A percentile compares a stretch with the other conserved stretches of the same genome.
These are phyloP conservation scores for Plasmodium berghei DNA, from an alignment of 169 alveolate species.

Conservation along the genomic window DNA sequence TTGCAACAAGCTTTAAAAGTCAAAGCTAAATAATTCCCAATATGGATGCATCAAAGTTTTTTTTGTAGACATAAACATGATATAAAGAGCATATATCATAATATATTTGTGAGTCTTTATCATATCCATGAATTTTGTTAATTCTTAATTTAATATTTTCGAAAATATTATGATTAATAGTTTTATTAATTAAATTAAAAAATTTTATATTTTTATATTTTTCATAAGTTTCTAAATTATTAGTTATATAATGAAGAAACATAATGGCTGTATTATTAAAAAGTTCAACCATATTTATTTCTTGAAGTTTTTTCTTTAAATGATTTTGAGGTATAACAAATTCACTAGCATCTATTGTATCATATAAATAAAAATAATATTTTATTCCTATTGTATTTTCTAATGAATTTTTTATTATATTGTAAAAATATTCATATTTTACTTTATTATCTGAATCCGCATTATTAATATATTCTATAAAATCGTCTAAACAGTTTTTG, in stretches of 20 bases:
- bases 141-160: constrained; percentile 46
- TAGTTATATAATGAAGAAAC: constrained; percentile 67
- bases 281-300: constrained; percentile 57
- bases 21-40: constrained; percentile 22
- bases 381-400: constrained; percentile 80
- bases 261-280: constrained; percentile 59
- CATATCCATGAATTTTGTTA: constrained; percentile 62
- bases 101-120: constrained; percentile 40
- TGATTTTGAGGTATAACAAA: constrained; percentile 84
- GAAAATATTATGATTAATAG: constrained; percentile 48
- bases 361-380: constrained; percentile 84
- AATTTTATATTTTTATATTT: constrained; percentile 46
- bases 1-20: too few species aligned
- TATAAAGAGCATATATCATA: constrained; percentile 67
- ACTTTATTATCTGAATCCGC: constrained; percentile 1
- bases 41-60: constrained; percentile 64
- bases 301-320: constrained; percentile 39
- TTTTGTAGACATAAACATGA: constrained; percentile 62
- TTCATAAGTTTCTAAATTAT: constrained; percentile 58
- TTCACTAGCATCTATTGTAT: constrained; percentile 86
- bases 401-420: constrained; percentile 48
- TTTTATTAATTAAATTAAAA: constrained; percentile 51
- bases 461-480: constrained; percentile 45
- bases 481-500: constrained; percentile 49
- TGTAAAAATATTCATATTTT: constrained; percentile 52